phyloP scores from a whole-genome alignment of 1,284 basidiomycete species.

The Pyrrhoderma noxium region DNA sequence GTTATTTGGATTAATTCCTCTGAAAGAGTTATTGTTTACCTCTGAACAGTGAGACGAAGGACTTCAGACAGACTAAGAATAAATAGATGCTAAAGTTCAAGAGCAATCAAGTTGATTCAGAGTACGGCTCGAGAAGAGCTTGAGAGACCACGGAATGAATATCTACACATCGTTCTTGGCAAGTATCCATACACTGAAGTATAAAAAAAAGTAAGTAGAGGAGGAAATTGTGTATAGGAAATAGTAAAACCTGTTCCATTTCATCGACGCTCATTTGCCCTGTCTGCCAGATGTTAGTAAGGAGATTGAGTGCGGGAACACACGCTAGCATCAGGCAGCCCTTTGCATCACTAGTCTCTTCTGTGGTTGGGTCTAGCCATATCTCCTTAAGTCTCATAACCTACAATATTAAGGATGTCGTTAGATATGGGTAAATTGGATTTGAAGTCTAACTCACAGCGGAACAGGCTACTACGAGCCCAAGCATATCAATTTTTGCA shows the following conservation, averaged over 20 bases:
- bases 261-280: conserved; percentile 52
- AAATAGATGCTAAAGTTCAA: too few species aligned
- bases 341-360: conserved; percentile 49
- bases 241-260: conserved; percentile 44
- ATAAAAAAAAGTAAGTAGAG: neutral
- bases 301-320: conserved; percentile 84
- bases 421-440: conserved; percentile 14
- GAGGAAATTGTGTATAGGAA: neutral
- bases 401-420: conserved; percentile 1
- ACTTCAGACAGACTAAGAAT: too few species aligned
- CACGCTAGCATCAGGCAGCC: conserved; percentile 70
- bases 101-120: too few species aligned
- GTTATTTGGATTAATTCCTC: too few species aligned
- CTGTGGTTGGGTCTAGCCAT: conserved; percentile 74
- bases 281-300: conserved; percentile 78
- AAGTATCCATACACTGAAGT: conserved; percentile 55
- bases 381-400: conserved; percentile 31
- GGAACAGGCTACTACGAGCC: conserved; percentile 73
- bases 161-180: conserved; percentile 61
- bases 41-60: too few species aligned
- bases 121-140: conserved; percentile 25
- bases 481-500: conserved; percentile 83
- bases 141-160: conserved; percentile 71
- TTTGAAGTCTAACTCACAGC: conserved; percentile 41
- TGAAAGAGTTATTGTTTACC: too few species aligned